Conservation (phyloP, 805 yeast genomes). For the Zygosaccharomyces lentus region DNA sequence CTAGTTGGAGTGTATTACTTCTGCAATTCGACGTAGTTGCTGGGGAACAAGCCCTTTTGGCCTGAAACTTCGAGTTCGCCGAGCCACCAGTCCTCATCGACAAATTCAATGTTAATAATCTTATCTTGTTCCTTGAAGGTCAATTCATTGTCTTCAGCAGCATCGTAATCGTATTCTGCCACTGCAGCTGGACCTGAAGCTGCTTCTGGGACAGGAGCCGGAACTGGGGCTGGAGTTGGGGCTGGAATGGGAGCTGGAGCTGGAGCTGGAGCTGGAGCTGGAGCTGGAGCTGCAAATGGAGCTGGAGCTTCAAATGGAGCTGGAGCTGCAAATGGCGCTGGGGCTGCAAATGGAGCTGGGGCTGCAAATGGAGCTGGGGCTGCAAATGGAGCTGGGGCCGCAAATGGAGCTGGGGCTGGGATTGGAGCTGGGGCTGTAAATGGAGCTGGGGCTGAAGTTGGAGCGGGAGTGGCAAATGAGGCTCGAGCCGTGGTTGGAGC, state of each 20-base stretch:
- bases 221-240: conserved; percentile 32
- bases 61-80: conserved; percentile 68
- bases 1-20: conserved; percentile 7
- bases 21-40: conserved; percentile 66
- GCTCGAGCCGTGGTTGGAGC: too few relatives aligned
- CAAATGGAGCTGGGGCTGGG: neutral
- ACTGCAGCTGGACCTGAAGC: conserved; percentile 46
- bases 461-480: too few relatives aligned
- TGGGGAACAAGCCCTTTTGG: conserved; percentile 81
- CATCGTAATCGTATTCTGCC: conserved; percentile 87
- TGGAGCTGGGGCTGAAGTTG: neutral
- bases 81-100: conserved; percentile 97
- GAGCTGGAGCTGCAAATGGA: conserved; percentile 6
- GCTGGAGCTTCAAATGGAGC: conserved; percentile 8
- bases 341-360: neutral
- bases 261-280: neutral
- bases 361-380: too few relatives aligned
- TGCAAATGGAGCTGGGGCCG: too few relatives aligned
- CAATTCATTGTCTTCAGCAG: conserved; percentile 88
- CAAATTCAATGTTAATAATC: conserved; percentile 78
- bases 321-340: conserved; percentile 7
- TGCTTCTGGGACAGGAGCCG: conserved; percentile 14
- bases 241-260: conserved; percentile 19
- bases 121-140: conserved; percentile 78
- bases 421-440: conserved; percentile 7